These are phyloP conservation scores for Orbilia oligospora DNA, from an alignment of 2,329 filamentous ascomycete genomes.

Conservation along the genomic window DNA sequence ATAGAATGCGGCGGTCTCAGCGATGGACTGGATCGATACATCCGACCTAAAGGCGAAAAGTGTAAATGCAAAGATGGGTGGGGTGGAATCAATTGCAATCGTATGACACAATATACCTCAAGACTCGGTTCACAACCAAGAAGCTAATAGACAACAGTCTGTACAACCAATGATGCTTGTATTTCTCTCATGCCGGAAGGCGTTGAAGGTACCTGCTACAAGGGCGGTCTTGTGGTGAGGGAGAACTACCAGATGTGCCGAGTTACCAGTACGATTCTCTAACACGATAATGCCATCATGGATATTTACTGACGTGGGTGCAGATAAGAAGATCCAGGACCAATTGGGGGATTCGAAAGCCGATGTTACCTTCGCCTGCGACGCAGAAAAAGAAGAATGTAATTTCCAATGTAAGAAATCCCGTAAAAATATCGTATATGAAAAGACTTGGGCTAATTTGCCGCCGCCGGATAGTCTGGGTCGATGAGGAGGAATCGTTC, in stretches of 20 bases:
- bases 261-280: conserved; percentile 77
- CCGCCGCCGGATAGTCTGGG: conserved; percentile 79
- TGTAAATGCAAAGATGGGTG: conserved; percentile 95
- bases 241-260: conserved; percentile 98
- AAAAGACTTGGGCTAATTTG: not conserved
- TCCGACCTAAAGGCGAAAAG: conserved; percentile 75
- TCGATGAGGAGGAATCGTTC: conserved; percentile 93
- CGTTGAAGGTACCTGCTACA: conserved; percentile 90
- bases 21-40: conserved; percentile 79
- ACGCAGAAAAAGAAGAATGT: conserved; percentile 80
- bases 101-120: conserved; percentile 55
- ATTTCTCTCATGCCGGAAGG: conserved; percentile 87
- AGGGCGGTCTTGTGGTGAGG: conserved; percentile 88
- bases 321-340: conserved; percentile 85
- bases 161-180: conserved; percentile 85
- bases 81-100: conserved; percentile 96
- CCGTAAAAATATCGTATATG: not conserved
- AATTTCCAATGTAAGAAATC: conserved; percentile 87
- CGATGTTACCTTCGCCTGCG: conserved; percentile 94
- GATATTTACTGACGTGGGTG: conserved; percentile 4
- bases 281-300: not conserved
- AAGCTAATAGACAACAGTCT: conserved; percentile 71
- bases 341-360: conserved; percentile 87
- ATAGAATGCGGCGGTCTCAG: conserved; percentile 87
- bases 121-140: not conserved